These are phyloP conservation scores for Purpureocillium lavendulum DNA, from an alignment of 2,329 filamentous ascomycete genomes.

Conservation along the genomic window DNA sequence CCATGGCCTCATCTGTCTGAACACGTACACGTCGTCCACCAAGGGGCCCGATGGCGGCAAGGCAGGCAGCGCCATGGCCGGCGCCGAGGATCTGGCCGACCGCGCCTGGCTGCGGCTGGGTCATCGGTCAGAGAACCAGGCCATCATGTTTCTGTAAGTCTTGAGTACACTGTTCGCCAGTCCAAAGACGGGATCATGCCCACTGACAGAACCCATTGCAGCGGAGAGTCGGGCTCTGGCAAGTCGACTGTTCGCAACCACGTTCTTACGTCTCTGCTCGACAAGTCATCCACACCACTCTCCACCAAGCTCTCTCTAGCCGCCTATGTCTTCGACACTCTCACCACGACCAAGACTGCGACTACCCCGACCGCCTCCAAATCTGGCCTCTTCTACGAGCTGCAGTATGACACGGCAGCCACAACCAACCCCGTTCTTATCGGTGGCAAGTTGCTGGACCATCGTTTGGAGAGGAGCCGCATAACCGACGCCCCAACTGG, in stretches of 20 bases:
- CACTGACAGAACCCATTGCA: slow-evolving; percentile 30
- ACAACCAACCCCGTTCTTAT: slow-evolving; percentile 80
- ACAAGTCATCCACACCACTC: slow-evolving; percentile 84
- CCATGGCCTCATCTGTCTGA: slow-evolving; percentile 83
- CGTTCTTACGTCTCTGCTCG: slow-evolving; percentile 74
- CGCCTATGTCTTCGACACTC: slow-evolving; percentile 88
- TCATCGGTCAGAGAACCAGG: slow-evolving; percentile 85
- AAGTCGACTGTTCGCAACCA: slow-evolving; percentile 94
- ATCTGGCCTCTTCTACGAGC: slow-evolving; percentile 87
- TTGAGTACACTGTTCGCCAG: no score
- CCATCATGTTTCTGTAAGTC: slow-evolving; percentile 80
- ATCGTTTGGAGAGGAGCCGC: slow-evolving; percentile 83
- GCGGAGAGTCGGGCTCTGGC: slow-evolving; percentile 90
- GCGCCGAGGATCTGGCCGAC: slow-evolving; percentile 84
- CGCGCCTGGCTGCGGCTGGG: slow-evolving; percentile 80
- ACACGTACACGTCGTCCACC: slow-evolving; percentile 85
- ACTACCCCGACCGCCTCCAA: slow-evolving; percentile 95
- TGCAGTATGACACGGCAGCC: slow-evolving; percentile 90
- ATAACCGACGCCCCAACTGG: slow-evolving; percentile 89
- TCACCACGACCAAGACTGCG: slow-evolving; percentile 94
- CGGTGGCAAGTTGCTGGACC: slow-evolving; percentile 89
- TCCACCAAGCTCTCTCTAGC: slow-evolving; percentile 90
- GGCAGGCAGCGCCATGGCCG: slow-evolving; percentile 85
- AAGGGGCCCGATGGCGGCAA: slow-evolving; percentile 86
- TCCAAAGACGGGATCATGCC: no score